A percentile compares a stretch with the other conserved stretches of the same genome.
phyloP scores from a whole-genome alignment of 352 stramenopile species.

The Pythium pectinolyticum region DNA sequence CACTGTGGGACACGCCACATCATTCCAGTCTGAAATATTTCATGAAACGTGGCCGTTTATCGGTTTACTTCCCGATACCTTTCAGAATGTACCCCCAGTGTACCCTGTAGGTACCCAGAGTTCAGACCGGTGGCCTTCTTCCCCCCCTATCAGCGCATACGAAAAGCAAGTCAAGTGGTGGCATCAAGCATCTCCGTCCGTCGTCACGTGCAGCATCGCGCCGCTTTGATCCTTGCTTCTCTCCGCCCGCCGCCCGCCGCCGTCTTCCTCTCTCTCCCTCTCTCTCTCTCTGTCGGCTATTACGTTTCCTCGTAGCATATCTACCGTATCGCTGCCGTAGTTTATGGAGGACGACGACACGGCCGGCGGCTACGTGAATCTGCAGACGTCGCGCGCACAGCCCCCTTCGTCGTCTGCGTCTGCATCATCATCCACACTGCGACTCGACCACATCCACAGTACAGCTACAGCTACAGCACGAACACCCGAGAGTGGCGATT shows the following conservation, averaged over 20 bases:
- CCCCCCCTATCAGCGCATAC: too few species aligned
- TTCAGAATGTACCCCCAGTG: neutral
- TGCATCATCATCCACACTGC: constrained; percentile 2
- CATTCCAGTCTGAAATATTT: too few species aligned
- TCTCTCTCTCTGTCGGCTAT: neutral
- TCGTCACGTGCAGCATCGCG: neutral
- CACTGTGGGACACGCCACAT: too few species aligned
- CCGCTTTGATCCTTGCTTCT: neutral
- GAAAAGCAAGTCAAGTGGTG: too few species aligned
- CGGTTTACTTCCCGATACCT: neutral
- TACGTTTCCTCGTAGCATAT: too few species aligned
- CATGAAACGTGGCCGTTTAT: too few species aligned
- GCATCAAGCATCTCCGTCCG: constrained; percentile 1
- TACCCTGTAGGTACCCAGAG: neutral
- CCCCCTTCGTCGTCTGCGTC: neutral
- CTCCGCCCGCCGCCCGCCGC: too few species aligned
- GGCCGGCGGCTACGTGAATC: constrained; percentile 26
- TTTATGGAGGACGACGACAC: constrained; percentile 27
- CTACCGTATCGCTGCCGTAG: neutral
- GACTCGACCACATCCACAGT: constrained; percentile 14
- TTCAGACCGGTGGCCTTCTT: too few species aligned
- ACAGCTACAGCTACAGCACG: neutral
- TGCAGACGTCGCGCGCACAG: constrained; percentile 36
- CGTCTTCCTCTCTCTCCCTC: neutral
- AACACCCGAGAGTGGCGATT: constrained; percentile 2